These are phyloP conservation scores for Guadua angustifolia DNA, from an alignment of 176 grass and related monocot genomes.

Conservation along the genomic window DNA sequence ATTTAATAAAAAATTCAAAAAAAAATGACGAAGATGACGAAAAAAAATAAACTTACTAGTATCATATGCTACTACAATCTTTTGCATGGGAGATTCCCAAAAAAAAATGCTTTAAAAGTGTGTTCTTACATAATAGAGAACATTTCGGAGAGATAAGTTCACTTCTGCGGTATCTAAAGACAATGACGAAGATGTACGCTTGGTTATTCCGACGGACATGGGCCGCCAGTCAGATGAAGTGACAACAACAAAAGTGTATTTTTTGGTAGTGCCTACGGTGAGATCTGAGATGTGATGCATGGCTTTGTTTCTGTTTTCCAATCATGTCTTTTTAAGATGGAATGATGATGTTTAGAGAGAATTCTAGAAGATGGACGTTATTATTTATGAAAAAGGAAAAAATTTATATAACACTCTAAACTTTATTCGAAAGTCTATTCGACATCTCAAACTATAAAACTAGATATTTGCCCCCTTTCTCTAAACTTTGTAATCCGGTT, in stretches of 20 bases:
- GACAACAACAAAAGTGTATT: not conserved
- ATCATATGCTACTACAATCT: not conserved
- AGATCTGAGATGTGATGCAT: constrained; percentile 33
- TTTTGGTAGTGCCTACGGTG: not conserved
- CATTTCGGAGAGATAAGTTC: not conserved
- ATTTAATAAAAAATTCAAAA: no score
- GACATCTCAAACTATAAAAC: no score
- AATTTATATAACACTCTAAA: no score
- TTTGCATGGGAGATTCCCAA: not conserved
- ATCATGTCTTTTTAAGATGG: constrained; percentile 4
- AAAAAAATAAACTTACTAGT: no score
- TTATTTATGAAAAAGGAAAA: not conserved
- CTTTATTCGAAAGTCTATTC: no score
- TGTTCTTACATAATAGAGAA: not conserved
- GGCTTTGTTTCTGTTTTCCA: constrained; percentile 8
- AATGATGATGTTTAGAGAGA: constrained; percentile 38
- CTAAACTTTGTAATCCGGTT: no score
- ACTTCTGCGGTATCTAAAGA: not conserved
- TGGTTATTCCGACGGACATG: not conserved
- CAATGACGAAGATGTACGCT: no score
- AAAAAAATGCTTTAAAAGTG: not conserved
- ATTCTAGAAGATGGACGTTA: not conserved
- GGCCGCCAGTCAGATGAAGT: not conserved
- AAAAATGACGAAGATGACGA: no score
- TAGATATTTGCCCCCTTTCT: no score